Percentiles rank a stretch among this genome's conserved stretches.
Evolutionary conservation across 345 rosid genomes (phyloP).

Genomic region (Euphorbia lathyris): DNA sequence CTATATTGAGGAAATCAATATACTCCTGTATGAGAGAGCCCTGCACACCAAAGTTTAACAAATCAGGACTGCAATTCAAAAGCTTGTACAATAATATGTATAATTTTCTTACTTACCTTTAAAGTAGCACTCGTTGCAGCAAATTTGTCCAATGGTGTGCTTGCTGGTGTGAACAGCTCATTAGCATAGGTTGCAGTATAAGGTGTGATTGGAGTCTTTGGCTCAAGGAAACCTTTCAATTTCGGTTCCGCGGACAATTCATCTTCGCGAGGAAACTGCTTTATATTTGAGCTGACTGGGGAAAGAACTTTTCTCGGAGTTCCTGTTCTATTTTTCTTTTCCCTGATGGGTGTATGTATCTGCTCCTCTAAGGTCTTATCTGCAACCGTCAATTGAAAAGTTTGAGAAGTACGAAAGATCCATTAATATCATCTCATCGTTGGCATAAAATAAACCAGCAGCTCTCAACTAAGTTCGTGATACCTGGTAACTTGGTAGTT

Average conservation of each 20-base stretch:
- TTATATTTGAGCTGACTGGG: slow-evolving; percentile 44
- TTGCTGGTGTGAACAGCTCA: slow-evolving; percentile 23
- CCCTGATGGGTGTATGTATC: slow-evolving; percentile 23
- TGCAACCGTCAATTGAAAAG: slow-evolving; percentile 6
- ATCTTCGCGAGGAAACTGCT: slow-evolving; percentile 24
- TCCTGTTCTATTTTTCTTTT: slow-evolving; percentile 20
- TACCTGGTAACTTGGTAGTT: slow-evolving; percentile 37
- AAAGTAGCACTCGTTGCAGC: slow-evolving; percentile 49
- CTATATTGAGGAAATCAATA: slow-evolving; percentile 61
- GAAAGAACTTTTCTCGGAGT: slow-evolving; percentile 67
- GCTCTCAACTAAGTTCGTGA: background rate
- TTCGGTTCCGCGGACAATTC: slow-evolving; percentile 11
- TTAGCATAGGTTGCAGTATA: slow-evolving; percentile 16
- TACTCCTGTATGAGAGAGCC: slow-evolving; percentile 57
- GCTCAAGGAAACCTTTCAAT: slow-evolving; percentile 25
- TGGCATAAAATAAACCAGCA: background rate
- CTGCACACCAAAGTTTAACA: slow-evolving; percentile 36
- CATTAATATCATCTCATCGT: background rate
- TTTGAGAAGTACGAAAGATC: background rate
- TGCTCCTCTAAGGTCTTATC: slow-evolving; percentile 25
- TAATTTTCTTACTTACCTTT: slow-evolving; percentile 42
- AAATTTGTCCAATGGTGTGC: slow-evolving; percentile 58
- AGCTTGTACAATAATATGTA: background rate
- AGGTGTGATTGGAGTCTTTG: slow-evolving; percentile 53
- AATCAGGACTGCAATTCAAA: background rate